Conservation (phyloP, 2,329 filamentous ascomycete genomes). For the Chaetothyriales sp. region DNA sequence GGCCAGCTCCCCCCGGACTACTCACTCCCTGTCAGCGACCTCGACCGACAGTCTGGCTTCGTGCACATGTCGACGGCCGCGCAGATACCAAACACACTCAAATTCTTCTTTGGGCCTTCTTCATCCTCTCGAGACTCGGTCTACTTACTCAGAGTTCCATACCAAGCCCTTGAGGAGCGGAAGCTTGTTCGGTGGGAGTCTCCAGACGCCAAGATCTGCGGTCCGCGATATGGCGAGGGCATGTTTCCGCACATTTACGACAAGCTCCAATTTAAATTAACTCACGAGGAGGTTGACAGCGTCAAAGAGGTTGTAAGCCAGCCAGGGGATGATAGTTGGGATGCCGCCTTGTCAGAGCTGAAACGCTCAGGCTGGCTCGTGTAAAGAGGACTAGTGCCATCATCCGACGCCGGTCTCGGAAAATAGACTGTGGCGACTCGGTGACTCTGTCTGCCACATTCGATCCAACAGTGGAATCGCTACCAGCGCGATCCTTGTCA, state of each 20-base stretch:
- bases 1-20: constrained; percentile 21
- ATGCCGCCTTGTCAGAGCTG: not conserved
- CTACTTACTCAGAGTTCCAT: constrained; percentile 24
- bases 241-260: constrained; percentile 22
- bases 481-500: not conserved
- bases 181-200: constrained; percentile 26
- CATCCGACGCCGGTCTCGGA: not conserved
- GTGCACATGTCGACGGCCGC: constrained; percentile 27
- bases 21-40: constrained; percentile 23
- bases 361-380: not conserved
- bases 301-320: constrained; percentile 1
- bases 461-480: not conserved
- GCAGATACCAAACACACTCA: constrained; percentile 27
- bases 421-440: not conserved
- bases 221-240: constrained; percentile 25
- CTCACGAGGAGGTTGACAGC: not conserved
- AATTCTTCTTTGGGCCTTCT: constrained; percentile 26
- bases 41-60: constrained; percentile 26
- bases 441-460: not conserved
- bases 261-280: not conserved
- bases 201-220: constrained; percentile 25
- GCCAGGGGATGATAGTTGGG: not conserved
- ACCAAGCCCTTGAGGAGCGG: constrained; percentile 17
- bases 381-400: no score
- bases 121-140: constrained; percentile 17